Evolutionary conservation across 78 protist genomes (phyloP).

Genomic region (Emiliania huxleyi): DNA sequence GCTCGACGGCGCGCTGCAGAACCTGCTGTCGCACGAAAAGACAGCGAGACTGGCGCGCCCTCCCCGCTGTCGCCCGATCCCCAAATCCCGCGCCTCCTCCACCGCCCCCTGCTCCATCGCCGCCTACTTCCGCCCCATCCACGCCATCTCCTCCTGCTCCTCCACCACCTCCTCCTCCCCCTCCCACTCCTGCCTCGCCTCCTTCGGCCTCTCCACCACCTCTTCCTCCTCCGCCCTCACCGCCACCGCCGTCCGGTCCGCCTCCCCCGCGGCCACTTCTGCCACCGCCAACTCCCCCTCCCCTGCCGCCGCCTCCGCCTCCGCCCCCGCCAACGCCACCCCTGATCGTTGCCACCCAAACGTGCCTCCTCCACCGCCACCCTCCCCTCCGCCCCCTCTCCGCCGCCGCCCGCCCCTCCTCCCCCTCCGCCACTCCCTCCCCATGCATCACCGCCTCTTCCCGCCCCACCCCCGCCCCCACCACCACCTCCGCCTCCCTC

Average conservation of each 20-base stretch:
- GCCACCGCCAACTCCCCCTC: too few relatives aligned
- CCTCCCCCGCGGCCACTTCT: too few relatives aligned
- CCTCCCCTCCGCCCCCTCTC: neutral
- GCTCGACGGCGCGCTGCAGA: conserved; percentile 5
- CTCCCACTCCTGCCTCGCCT: too few relatives aligned
- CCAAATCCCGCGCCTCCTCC: neutral
- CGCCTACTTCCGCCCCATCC: neutral
- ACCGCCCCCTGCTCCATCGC: neutral
- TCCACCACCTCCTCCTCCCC: too few relatives aligned
- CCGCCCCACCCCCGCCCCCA: neutral
- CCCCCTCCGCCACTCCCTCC: neutral
- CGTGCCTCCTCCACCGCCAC: too few relatives aligned
- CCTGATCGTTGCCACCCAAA: too few relatives aligned
- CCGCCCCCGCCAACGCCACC: too few relatives aligned
- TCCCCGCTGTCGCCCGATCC: neutral
- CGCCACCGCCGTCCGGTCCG: too few relatives aligned
- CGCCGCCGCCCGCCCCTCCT: neutral
- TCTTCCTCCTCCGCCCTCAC: too few relatives aligned
- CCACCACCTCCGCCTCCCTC: neutral
- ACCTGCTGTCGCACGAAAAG: conserved; percentile 22
- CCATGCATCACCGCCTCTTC: neutral
- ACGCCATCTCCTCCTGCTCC: too few relatives aligned
- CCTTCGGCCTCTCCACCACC: too few relatives aligned
- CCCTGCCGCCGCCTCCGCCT: too few relatives aligned
- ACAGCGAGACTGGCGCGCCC: conserved; percentile 9